Base-by-base conservation (phyloP, 1,284 basidiomycete species). In the Leccinum fuscescens region DNA sequence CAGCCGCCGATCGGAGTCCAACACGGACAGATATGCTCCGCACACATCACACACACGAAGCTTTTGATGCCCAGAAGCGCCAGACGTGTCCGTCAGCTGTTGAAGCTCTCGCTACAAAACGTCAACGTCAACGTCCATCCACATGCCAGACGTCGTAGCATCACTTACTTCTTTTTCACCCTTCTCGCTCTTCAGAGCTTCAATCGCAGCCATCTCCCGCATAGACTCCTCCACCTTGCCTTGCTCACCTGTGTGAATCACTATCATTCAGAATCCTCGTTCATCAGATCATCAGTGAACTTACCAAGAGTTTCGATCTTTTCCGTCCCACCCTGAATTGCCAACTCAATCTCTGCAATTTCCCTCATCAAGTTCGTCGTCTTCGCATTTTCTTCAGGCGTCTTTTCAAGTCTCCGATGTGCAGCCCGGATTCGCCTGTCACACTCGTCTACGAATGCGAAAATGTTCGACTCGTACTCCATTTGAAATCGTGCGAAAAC, bases 361-460 rank as follows among this genome's bases (percentile, higher is more conserved):
- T 99, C 97, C 67, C 95, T 86, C 95, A 99, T 99, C 81, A 99
- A 78, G 76, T 96, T 96, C 22, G 97, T 97, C 33, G 96, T 98
- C 78, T 97, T 96, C 56, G 94, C 94, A 75, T 98, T 98, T 82
- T 99, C 97, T 78, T 99, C 97, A 9, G 97, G 97, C 22, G 97
- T 99, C 82, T 99, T 98, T 80, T 99, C 97, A 69, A 99, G 79
- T 70, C 97, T 85, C 65, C 95, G 85, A 76, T 99, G 96, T 59
- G 94, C 94, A 49, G 93, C 87, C 52, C 93, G 82, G 77, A 99
- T 99, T 71, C 96, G 86, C 67, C 97, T 82, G 82, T 99, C 97
- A 77, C 96, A 98, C 74, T 99, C 97, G 69, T 97, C 95, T 64
- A 99, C 94, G 76, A 98, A 98, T 3, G 89, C 83, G 71, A 96